Conservation (phyloP, 805 yeast species). For the Cyberlindnera saturnus region DNA sequence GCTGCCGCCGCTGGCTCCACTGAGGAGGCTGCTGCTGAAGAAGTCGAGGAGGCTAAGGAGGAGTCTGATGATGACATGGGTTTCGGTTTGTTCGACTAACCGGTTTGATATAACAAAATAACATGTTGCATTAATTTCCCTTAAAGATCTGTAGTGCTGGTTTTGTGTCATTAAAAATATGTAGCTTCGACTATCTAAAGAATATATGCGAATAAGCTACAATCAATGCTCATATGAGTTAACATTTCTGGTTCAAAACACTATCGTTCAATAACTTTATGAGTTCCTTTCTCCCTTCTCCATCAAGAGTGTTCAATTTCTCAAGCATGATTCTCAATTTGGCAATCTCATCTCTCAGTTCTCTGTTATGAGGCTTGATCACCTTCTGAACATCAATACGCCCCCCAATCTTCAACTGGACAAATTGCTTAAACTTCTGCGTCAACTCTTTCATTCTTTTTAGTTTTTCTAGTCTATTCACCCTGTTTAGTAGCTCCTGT, state of each 20-base stretch:
- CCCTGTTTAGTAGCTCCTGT: slow-evolving; percentile 5
- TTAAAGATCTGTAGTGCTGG: not conserved
- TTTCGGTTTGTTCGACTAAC: slow-evolving; percentile 87
- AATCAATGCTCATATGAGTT: too few relatives aligned
- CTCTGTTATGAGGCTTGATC: slow-evolving; percentile 10
- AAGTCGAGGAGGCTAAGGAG: slow-evolving; percentile 43
- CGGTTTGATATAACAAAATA: not conserved
- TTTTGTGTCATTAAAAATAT: not conserved
- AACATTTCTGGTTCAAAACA: too few relatives aligned
- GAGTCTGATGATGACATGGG: slow-evolving; percentile 78
- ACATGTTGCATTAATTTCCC: slow-evolving; percentile 2
- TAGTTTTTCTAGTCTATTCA: slow-evolving; percentile 4
- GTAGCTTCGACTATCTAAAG: not conserved
- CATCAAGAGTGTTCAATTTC: slow-evolving; percentile 17
- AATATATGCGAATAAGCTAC: too few relatives aligned
- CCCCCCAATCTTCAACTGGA: slow-evolving; percentile 16
- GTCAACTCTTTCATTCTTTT: slow-evolving; percentile 4
- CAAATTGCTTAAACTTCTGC: slow-evolving; percentile 5
- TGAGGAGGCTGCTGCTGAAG: slow-evolving; percentile 53
- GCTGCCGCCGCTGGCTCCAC: slow-evolving; percentile 50
- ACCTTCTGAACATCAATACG: slow-evolving; percentile 13
- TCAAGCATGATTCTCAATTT: slow-evolving; percentile 14
- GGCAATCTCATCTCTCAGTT: slow-evolving; percentile 14
- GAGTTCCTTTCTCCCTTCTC: slow-evolving; percentile 5
- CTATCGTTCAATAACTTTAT: slow-evolving; percentile 1